Evolutionary conservation across 108 stramenopile genomes (phyloP).

Genomic region (Chaetoceros tenuissimus): DNA sequence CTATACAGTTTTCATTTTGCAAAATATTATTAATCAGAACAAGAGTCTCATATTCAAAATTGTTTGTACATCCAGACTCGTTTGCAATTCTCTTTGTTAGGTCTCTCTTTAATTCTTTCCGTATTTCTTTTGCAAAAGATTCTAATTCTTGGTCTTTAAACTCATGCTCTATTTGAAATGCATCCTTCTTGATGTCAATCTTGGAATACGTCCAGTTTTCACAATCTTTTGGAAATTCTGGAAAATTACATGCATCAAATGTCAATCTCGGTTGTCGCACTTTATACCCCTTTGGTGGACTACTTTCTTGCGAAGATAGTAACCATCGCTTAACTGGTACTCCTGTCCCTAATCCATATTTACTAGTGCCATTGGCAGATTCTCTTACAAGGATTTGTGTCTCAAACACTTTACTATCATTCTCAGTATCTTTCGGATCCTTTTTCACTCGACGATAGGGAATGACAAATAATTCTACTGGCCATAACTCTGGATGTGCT

Average conservation of each 20-base stretch:
- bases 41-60: constrained; percentile 2
- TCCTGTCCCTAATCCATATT: constrained; percentile 28
- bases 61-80: no score
- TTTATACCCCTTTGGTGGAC: constrained; percentile 16
- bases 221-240: constrained; percentile 16
- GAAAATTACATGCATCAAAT: constrained; percentile 17
- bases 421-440: not conserved
- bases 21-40: constrained; percentile 11
- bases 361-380: constrained; percentile 29
- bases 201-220: constrained; percentile 20
- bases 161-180: constrained; percentile 5
- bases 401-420: no score
- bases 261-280: constrained; percentile 7
- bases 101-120: not conserved
- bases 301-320: constrained; percentile 5
- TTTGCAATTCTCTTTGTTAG: not conserved
- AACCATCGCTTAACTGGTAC: constrained; percentile 25
- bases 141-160: no score
- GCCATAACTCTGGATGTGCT: constrained; percentile 23
- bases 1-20: constrained; percentile 15
- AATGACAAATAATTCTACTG: constrained; percentile 29
- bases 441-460: constrained; percentile 11
- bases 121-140: no score
- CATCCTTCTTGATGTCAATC: constrained; percentile 11
- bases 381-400: constrained; percentile 21